Evolutionary conservation across 2,329 filamentous ascomycete species (phyloP).

Genomic region (Botrytis fabae): DNA sequence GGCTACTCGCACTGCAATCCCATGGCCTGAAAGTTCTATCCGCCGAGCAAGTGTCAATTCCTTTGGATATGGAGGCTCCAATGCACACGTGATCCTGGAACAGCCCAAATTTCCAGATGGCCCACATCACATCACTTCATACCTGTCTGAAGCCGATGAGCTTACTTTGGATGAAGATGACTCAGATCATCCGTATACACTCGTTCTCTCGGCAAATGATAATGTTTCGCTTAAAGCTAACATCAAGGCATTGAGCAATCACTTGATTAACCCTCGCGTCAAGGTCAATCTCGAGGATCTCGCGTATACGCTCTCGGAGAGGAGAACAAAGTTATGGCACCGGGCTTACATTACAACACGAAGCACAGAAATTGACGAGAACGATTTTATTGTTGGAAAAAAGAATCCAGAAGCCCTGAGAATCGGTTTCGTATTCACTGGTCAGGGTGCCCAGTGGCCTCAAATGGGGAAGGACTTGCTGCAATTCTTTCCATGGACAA

Average conservation of each 20-base stretch:
- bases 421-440: slow-evolving; percentile 30
- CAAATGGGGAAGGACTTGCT: slow-evolving; percentile 32
- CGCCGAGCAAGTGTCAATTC: slow-evolving; percentile 47
- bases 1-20: slow-evolving; percentile 14
- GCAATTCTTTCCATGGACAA: slow-evolving; percentile 1
- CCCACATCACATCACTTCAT: slow-evolving; percentile 6
- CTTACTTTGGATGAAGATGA: slow-evolving; percentile 18
- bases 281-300: slow-evolving; percentile 23
- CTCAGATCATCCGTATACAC: neutral
- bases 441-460: slow-evolving; percentile 35
- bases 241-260: slow-evolving; percentile 10
- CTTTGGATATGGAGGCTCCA: slow-evolving; percentile 36
- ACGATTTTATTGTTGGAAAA: neutral
- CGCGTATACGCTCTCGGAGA: slow-evolving; percentile 35
- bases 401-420: neutral
- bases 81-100: slow-evolving; percentile 36
- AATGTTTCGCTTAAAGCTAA: slow-evolving; percentile 15
- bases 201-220: slow-evolving; percentile 24
- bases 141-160: slow-evolving; percentile 1
- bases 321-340: slow-evolving; percentile 29
- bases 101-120: neutral
- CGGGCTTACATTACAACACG: neutral
- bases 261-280: slow-evolving; percentile 22
- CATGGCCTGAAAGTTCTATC: slow-evolving; percentile 40
- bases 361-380: neutral